Evolutionary conservation across 176 grass and related monocot species (phyloP).

Genomic region (Juncus effusus): DNA sequence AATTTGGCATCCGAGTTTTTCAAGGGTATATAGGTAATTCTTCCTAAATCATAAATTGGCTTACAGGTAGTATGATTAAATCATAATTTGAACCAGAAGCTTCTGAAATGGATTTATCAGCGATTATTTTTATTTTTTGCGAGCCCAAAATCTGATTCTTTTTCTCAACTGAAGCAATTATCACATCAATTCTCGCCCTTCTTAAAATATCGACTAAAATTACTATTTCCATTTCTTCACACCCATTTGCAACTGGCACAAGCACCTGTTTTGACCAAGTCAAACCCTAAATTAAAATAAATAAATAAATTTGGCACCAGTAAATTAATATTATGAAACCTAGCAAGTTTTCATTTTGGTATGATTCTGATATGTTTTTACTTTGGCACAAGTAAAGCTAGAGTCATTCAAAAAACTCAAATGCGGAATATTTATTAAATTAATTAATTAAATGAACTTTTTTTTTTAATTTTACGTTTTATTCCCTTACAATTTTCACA

Average conservation of each 20-base stretch:
- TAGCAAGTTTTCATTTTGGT: too few species aligned
- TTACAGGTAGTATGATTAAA: constrained; percentile 87
- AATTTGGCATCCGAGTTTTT: not conserved
- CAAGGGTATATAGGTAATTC: not conserved
- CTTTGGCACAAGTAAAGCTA: too few species aligned
- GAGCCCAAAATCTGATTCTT: constrained; percentile 49
- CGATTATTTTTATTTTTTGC: constrained; percentile 63
- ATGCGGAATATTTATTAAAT: too few species aligned
- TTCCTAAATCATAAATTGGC: constrained; percentile 27
- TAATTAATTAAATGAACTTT: too few species aligned
- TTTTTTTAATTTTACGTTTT: too few species aligned
- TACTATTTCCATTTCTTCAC: constrained; percentile 82
- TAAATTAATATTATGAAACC: too few species aligned
- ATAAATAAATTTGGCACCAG: too few species aligned
- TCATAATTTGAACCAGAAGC: constrained; percentile 72
- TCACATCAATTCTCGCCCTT: constrained; percentile 74
- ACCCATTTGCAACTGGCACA: constrained; percentile 87
- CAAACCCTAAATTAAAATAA: not conserved
- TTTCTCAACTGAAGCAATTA: constrained; percentile 81
- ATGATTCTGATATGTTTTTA: too few species aligned
- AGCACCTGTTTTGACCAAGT: constrained; percentile 62
- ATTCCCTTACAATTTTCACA: too few species aligned
- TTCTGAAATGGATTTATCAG: constrained; percentile 61
- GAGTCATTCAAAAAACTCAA: too few species aligned
- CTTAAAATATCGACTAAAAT: constrained; percentile 76